Conservation (phyloP, 257 asterid species). For the Primulina tabacum region DNA sequence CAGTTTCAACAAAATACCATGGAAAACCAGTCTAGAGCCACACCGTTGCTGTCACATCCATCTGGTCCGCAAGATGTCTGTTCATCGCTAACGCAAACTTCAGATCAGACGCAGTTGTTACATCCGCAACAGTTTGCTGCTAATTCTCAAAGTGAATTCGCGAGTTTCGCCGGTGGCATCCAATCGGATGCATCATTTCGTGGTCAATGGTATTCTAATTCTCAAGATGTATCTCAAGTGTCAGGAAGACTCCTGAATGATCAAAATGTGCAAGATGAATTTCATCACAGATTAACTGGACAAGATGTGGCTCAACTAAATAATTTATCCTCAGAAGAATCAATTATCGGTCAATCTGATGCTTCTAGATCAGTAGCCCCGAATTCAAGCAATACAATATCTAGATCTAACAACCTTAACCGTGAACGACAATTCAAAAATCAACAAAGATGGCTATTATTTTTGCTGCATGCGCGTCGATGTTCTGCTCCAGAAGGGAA, state of each 20-base stretch:
- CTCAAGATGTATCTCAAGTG: slow-evolving; percentile 55
- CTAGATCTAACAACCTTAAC: slow-evolving; percentile 44
- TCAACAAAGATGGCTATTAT: slow-evolving; percentile 79
- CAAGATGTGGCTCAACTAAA: slow-evolving; percentile 66
- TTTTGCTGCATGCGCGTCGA: slow-evolving; percentile 86
- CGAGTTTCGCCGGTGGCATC: slow-evolving; percentile 39
- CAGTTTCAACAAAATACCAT: slow-evolving; percentile 52
- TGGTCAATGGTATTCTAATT: slow-evolving; percentile 57
- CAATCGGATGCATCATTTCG: slow-evolving; percentile 48
- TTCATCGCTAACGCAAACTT: slow-evolving; percentile 48
- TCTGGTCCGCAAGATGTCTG: slow-evolving; percentile 45
- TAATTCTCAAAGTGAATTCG: slow-evolving; percentile 52
- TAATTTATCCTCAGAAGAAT: slow-evolving; percentile 67
- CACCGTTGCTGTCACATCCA: slow-evolving; percentile 50
- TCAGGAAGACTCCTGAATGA: slow-evolving; percentile 45
- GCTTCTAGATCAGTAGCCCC: slow-evolving; percentile 48
- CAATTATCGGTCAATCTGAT: slow-evolving; percentile 52
- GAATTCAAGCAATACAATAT: slow-evolving; percentile 31
- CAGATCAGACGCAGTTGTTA: slow-evolving; percentile 59
- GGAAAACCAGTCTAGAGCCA: slow-evolving; percentile 55
- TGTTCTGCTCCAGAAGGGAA: slow-evolving; percentile 83
- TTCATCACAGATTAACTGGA: slow-evolving; percentile 59
- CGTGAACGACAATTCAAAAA: slow-evolving; percentile 68
- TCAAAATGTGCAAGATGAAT: slow-evolving; percentile 54
- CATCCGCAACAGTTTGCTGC: slow-evolving; percentile 46